Base-by-base conservation (phyloP, 345 rosid species). In the Gossypium ekmanianum region DNA sequence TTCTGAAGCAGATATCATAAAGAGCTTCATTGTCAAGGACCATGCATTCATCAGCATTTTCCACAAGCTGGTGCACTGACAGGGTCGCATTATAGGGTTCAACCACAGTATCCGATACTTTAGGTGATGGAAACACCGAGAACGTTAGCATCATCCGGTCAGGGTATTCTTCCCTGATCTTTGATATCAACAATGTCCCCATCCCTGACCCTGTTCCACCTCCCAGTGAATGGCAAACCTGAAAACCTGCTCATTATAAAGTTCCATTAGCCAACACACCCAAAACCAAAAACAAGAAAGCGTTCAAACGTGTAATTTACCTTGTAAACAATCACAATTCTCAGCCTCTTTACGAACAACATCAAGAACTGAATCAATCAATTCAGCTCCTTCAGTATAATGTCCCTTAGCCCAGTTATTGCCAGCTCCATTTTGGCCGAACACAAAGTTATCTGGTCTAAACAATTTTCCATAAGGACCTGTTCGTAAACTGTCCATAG, bases 381-480 rank as follows among this genome's bases (percentile, higher is more conserved):
- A 71, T 77, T 80, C 75, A n/a, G 86, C 86, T 12, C 84, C 86
- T 47, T 78, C 83, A 1, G 84, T 76, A 74, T 78, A 78, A 27
- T 78, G 84, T 47, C 84, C 86, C 72, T 83, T 80, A 55, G 82
- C 80, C 80, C 82, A 83, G 69, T 83, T 80, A 61, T 78, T 80
- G 18, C 82, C 79, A 3, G 84, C 84, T 34, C 80, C 80, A 13
- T 82, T 75, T 65, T 80, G 80, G 20, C 86, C 79, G 47, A 80
- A 80, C 9, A 80, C 80, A 68, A 89, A 87, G 62, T 89, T 89
- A 70, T 89, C 93, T 24, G 93, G 93, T 78, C 93, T 77, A 74
- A 89, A 89, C 63, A 89, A 84, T 71, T 74, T 58, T 0, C 93
- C 93, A 29, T 77, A 83, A 10, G 89, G 75, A 88, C 98, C 97